These are phyloP conservation scores for Trichoderma oligosporum DNA, from an alignment of 2,329 filamentous ascomycete genomes.

Conservation along the genomic window DNA sequence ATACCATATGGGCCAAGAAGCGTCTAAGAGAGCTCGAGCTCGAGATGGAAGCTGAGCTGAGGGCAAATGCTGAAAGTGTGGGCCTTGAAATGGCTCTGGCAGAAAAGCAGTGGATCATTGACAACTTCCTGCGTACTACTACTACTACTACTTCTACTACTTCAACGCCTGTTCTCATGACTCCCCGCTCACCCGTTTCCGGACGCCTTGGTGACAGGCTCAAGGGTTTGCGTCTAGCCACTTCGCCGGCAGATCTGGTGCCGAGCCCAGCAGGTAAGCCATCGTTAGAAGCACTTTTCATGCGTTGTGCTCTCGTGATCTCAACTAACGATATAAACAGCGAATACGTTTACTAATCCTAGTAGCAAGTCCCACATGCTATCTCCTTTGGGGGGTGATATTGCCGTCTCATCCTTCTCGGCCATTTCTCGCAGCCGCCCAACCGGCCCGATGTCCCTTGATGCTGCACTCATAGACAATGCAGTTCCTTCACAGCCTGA, in stretches of 20 bases:
- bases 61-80: slow-evolving; percentile 73
- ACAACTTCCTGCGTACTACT: slow-evolving; percentile 60
- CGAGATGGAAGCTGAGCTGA: slow-evolving; percentile 73
- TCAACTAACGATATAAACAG: slow-evolving; percentile 24
- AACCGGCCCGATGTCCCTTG: slow-evolving; percentile 32
- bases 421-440: slow-evolving; percentile 28
- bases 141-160: too few relatives aligned
- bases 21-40: slow-evolving; percentile 68
- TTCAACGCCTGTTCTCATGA: slow-evolving; percentile 34
- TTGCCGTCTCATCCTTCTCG: slow-evolving; percentile 37
- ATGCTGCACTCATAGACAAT: slow-evolving; percentile 31
- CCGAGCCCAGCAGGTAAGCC: slow-evolving; percentile 48
- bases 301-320: slow-evolving; percentile 1
- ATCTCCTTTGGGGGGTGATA: slow-evolving; percentile 32
- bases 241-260: slow-evolving; percentile 62
- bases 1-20: slow-evolving; percentile 87
- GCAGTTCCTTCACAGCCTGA: slow-evolving; percentile 22
- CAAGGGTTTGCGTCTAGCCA: slow-evolving; percentile 73
- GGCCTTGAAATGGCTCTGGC: slow-evolving; percentile 79
- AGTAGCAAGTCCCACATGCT: slow-evolving; percentile 34
- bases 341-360: slow-evolving; percentile 35
- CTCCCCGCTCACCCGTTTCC: slow-evolving; percentile 62
- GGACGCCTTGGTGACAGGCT: slow-evolving; percentile 74
- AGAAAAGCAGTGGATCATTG: slow-evolving; percentile 80
- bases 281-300: slow-evolving; percentile 2